These are phyloP conservation scores for Amanita polypyramis DNA, from an alignment of 768 basidiomycete genomes.

Conservation along the genomic window DNA sequence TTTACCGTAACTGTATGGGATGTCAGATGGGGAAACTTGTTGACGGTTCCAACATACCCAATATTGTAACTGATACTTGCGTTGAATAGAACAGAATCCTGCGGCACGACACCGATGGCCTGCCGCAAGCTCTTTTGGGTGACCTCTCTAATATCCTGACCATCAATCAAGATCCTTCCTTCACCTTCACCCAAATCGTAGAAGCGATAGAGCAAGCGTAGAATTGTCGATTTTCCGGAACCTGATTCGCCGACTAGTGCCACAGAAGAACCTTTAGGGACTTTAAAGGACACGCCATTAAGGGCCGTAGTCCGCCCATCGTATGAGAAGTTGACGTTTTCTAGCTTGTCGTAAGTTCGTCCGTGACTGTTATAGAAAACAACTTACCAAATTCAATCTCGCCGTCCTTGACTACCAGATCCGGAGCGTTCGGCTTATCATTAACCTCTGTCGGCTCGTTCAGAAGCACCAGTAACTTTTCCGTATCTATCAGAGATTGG, in stretches of 20 bases:
- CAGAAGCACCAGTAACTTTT: slow-evolving; percentile 72
- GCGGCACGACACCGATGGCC: slow-evolving; percentile 86
- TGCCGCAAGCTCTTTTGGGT: slow-evolving; percentile 72
- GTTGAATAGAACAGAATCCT: slow-evolving; percentile 72
- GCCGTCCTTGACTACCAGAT: slow-evolving; percentile 61
- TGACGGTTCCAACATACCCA: slow-evolving; percentile 30
- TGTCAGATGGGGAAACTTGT: slow-evolving; percentile 1
- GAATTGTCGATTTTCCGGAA: slow-evolving; percentile 72
- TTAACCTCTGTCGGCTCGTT: slow-evolving; percentile 78
- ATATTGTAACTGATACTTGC: slow-evolving; percentile 65
- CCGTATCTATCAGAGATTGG: slow-evolving; percentile 71
- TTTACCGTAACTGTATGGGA: slow-evolving; percentile 57
- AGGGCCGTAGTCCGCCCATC: slow-evolving; percentile 62
- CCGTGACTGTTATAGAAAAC: neutral
- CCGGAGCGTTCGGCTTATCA: slow-evolving; percentile 66
- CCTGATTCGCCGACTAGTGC: slow-evolving; percentile 85
- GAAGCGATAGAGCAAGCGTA: slow-evolving; percentile 86
- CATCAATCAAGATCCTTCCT: slow-evolving; percentile 76
- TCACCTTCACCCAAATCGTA: slow-evolving; percentile 80
- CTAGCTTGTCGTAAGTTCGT: slow-evolving; percentile 22
- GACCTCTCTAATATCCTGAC: slow-evolving; percentile 76
- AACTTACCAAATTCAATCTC: slow-evolving; percentile 79
- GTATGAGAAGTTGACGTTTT: slow-evolving; percentile 84
- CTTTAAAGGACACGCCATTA: slow-evolving; percentile 74
- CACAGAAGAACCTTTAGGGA: slow-evolving; percentile 79